phyloP scores from a whole-genome alignment of 768 basidiomycete genomes.

The Kwoniella shandongensis region DNA sequence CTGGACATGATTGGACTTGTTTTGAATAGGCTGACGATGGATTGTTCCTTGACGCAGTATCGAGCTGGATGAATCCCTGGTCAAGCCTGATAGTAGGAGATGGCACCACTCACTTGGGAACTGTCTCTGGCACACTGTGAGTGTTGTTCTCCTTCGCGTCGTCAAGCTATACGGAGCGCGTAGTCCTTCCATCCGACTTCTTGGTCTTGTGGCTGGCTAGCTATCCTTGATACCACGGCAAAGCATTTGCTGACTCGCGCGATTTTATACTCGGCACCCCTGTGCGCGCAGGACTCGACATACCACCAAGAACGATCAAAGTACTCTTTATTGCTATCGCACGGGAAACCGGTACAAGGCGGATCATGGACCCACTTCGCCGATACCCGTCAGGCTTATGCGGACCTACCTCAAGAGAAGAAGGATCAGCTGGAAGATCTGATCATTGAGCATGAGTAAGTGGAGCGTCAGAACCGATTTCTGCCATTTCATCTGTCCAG shows the following conservation, averaged over 20 bases:
- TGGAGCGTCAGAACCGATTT: not conserved
- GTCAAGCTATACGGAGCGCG: no score
- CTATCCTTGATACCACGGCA: no score
- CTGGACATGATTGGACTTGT: not conserved
- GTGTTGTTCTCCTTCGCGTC: not conserved
- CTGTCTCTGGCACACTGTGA: not conserved
- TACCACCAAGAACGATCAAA: conserved; percentile 4
- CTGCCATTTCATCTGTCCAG: no score
- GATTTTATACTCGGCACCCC: no score
- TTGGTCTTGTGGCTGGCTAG: no score
- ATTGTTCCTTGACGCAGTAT: conserved; percentile 1
- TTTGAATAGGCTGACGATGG: no score
- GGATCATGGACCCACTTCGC: conserved; percentile 3
- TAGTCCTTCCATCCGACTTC: no score
- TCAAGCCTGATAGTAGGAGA: conserved; percentile 3
- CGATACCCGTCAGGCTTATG: conserved; percentile 2
- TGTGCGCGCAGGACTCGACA: conserved; percentile 5
- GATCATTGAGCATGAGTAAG: conserved; percentile 2
- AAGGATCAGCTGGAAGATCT: conserved; percentile 6
- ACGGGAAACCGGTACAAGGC: conserved; percentile 1
- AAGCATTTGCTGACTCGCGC: no score
- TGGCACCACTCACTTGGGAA: conserved; percentile 1
- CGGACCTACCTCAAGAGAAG: conserved; percentile 4
- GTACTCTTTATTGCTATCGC: not conserved
- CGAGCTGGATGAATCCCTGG: not conserved